A percentile compares a stretch with the other conserved stretches of the same genome.
phyloP scores from a whole-genome alignment of 306 rosid species.

The Mimosa pudica region DNA sequence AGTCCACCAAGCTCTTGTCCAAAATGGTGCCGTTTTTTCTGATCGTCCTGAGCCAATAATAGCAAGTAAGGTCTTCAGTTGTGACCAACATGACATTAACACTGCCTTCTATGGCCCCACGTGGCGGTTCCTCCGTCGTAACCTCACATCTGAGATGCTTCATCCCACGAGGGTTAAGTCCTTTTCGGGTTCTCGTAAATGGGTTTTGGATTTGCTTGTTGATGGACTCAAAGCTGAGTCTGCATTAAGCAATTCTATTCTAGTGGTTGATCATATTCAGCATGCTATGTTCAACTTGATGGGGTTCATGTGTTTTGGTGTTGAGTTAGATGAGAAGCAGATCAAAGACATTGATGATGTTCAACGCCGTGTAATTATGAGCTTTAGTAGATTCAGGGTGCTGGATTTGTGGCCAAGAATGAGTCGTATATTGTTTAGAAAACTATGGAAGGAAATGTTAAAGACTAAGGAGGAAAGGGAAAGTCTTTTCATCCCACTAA shows the following conservation, averaged over 20 bases:
- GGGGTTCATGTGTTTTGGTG: neutral
- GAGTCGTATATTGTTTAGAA: neutral
- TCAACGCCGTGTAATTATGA: neutral
- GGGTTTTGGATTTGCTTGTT: neutral
- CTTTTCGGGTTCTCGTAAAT: neutral
- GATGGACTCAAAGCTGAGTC: neutral
- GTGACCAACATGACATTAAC: neutral
- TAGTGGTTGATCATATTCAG: neutral
- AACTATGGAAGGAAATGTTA: neutral
- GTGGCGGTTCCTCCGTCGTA: neutral
- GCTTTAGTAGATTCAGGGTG: neutral
- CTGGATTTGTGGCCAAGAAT: neutral
- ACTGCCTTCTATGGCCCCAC: slow-evolving; percentile 4
- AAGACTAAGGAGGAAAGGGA: neutral
- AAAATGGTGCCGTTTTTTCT: neutral
- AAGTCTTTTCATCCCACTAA: neutral
- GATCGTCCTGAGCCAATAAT: neutral
- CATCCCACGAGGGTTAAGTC: neutral
- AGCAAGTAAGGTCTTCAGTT: neutral
- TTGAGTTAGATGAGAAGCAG: neutral
- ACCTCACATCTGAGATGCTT: neutral
- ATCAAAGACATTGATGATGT: neutral
- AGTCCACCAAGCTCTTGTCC: neutral
- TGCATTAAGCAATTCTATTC: neutral
- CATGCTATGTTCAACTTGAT: neutral